Percentiles rank a stretch among this genome's conserved stretches.
Conservation (phyloP, 169 alveolate genomes). For the Eimeria sp. region DNA sequence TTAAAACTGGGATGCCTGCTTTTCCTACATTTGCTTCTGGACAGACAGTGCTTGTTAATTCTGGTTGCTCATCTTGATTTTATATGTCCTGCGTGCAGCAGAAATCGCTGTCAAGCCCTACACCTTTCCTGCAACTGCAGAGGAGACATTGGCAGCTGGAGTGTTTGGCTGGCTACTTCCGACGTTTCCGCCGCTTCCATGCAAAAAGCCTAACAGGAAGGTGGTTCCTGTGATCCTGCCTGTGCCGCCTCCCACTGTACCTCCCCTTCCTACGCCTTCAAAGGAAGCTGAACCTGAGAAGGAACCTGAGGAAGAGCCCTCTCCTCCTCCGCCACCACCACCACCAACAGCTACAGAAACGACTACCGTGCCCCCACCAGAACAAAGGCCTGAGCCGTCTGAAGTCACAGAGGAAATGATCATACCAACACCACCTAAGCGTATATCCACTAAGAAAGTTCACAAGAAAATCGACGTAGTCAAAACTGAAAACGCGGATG, state of each 20-base stretch:
- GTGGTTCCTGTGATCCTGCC: constrained; percentile 53
- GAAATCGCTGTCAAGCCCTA: constrained; percentile 24
- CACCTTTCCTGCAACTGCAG: constrained; percentile 64
- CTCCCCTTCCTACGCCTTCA: constrained; percentile 30
- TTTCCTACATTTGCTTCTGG: background rate
- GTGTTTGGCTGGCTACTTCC: constrained; percentile 64
- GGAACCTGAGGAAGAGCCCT: constrained; percentile 29
- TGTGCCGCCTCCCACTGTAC: constrained; percentile 30
- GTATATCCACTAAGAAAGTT: background rate
- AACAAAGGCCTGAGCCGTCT: background rate
- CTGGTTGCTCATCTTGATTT: background rate
- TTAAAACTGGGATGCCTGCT: background rate
- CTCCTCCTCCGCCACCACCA: constrained; percentile 48
- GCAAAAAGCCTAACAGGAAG: constrained; percentile 11
- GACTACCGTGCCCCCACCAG: background rate
- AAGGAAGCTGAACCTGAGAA: background rate
- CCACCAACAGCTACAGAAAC: background rate
- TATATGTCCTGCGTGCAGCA: background rate
- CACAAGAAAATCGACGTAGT: constrained; percentile 27
- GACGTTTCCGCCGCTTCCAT: constrained; percentile 11
- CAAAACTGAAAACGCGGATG: constrained; percentile 23
- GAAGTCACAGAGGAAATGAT: background rate
- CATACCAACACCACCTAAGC: background rate
- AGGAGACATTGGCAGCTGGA: constrained; percentile 54
- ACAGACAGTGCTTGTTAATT: background rate